These are phyloP conservation scores for Suillus luteus DNA, from an alignment of 768 basidiomycete species.

Conservation along the genomic window DNA sequence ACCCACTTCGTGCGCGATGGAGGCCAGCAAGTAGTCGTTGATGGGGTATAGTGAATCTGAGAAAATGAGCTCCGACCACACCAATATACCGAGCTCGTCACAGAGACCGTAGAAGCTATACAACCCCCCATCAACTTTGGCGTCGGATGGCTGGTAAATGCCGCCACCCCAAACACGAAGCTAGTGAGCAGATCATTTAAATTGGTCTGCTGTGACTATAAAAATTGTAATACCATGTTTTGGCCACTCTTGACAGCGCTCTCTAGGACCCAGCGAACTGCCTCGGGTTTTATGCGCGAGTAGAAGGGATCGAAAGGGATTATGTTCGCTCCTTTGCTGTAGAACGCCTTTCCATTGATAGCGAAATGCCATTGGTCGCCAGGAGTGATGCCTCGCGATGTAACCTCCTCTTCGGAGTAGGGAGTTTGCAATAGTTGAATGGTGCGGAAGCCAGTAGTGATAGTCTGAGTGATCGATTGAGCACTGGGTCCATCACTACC, in stretches of 20 bases:
- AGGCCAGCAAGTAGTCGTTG: constrained; percentile 53
- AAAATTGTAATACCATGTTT: constrained; percentile 47
- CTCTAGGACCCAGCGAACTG: constrained; percentile 56
- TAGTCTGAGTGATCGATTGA: constrained; percentile 38
- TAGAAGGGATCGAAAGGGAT: constrained; percentile 67
- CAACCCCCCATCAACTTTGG: constrained; percentile 42
- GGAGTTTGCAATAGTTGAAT: constrained; percentile 52
- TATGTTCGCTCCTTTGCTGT: constrained; percentile 56
- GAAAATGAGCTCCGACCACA: constrained; percentile 64
- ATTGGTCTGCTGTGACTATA: constrained; percentile 14
- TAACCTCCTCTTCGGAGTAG: constrained; percentile 47
- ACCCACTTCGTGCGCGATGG: constrained; percentile 54
- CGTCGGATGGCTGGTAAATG: constrained; percentile 48
- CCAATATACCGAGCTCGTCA: constrained; percentile 61
- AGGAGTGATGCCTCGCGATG: constrained; percentile 51
- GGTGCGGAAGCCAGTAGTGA: constrained; percentile 60
- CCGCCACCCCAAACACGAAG: constrained; percentile 64
- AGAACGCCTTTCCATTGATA: constrained; percentile 58
- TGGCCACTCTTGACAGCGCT: constrained; percentile 56
- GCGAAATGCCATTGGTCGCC: constrained; percentile 65
- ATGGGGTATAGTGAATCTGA: constrained; percentile 58
- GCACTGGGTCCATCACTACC: constrained; percentile 12
- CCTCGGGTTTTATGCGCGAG: constrained; percentile 48
- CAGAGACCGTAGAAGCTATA: constrained; percentile 61
- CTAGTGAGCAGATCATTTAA: constrained; percentile 29